Evolutionary conservation across 2,329 filamentous ascomycete species (phyloP).

Genomic region (Aspergillus ruber): DNA sequence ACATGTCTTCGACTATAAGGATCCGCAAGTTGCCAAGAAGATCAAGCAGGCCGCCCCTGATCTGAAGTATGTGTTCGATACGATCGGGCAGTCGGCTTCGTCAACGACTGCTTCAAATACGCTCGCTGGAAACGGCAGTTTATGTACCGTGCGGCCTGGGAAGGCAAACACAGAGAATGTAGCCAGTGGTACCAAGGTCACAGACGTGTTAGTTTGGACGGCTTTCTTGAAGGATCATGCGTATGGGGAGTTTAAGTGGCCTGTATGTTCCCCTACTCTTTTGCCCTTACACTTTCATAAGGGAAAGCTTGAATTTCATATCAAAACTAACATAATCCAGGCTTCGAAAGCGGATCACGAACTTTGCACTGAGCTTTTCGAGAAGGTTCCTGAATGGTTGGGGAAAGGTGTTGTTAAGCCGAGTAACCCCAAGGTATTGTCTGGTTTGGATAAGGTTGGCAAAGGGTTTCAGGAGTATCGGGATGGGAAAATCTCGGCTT

Average conservation of each 20-base stretch:
- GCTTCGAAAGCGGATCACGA: constrained; percentile 27
- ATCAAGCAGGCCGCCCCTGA: constrained; percentile 32
- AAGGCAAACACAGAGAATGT: constrained; percentile 36
- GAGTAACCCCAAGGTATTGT: constrained; percentile 25
- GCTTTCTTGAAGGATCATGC: constrained; percentile 36
- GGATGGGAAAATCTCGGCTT: constrained; percentile 25
- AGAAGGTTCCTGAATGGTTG: constrained; percentile 32
- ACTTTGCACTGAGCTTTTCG: constrained; percentile 32
- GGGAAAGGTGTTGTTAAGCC: constrained; percentile 30
- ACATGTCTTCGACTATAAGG: constrained; percentile 38
- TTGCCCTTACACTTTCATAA: not conserved
- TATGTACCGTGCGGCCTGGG: constrained; percentile 40
- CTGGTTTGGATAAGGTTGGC: constrained; percentile 27
- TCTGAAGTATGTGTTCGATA: constrained; percentile 38
- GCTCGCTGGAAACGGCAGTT: constrained; percentile 18
- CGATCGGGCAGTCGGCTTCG: constrained; percentile 34
- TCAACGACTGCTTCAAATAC: constrained; percentile 29
- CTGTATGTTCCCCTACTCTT: constrained; percentile 20
- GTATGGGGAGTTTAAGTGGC: constrained; percentile 32
- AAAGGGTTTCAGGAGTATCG: constrained; percentile 33
- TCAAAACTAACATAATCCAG: constrained; percentile 5
- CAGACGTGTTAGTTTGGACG: constrained; percentile 41
- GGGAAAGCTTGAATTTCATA: not conserved
- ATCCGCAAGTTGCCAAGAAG: constrained; percentile 21
- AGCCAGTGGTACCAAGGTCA: constrained; percentile 27